Evolutionary conservation across 805 yeast species (phyloP).

Genomic region (Maudiozyma turicensis): DNA sequence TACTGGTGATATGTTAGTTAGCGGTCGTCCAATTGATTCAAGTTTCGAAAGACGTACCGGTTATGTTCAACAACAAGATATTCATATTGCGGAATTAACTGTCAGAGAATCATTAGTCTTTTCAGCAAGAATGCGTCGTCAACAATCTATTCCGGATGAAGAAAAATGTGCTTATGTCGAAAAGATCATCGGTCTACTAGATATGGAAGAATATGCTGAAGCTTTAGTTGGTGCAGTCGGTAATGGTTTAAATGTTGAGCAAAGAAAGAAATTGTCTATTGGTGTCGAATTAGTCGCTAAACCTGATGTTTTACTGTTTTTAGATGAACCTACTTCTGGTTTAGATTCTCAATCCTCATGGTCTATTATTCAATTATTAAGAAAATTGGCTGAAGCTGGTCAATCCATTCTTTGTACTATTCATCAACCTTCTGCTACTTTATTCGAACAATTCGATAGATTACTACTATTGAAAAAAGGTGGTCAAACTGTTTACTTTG

Average conservation of each 20-base stretch:
- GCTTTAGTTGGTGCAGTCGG: constrained; percentile 41
- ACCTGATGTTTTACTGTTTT: constrained; percentile 36
- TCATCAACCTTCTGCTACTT: constrained; percentile 53
- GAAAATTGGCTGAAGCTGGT: constrained; percentile 38
- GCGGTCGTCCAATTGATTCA: constrained; percentile 43
- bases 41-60: constrained; percentile 52
- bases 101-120: constrained; percentile 63
- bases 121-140: constrained; percentile 56
- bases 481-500: constrained; percentile 64
- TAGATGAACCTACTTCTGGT: constrained; percentile 48
- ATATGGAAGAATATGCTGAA: constrained; percentile 44
- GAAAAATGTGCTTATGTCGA: constrained; percentile 60
- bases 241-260: constrained; percentile 35
- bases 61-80: constrained; percentile 65
- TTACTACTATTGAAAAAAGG: constrained; percentile 53
- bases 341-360: constrained; percentile 44
- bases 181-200: constrained; percentile 44
- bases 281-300: constrained; percentile 41
- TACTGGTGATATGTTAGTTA: constrained; percentile 50
- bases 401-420: constrained; percentile 47
- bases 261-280: constrained; percentile 35
- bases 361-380: constrained; percentile 39
- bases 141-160: constrained; percentile 34
- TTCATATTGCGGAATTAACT: constrained; percentile 51
- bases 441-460: constrained; percentile 53